A percentile compares a stretch with the other conserved stretches of the same genome.
phyloP scores from a whole-genome alignment of 176 grass and related monocot genomes.

The sorghum (Sorghum bicolor) region Sorghum_bicolor_NCBIv3 NC_012879.2:5628501-5629000 shows the following conservation, averaged over 20 bases:
- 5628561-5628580: conserved; percentile 49
- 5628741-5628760: conserved; percentile 60
- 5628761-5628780: conserved; percentile 34
- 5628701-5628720: conserved; percentile 49
- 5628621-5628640: conserved; percentile 67
- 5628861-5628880: conserved; percentile 98
- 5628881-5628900: conserved; percentile 75
- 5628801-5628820: conserved; percentile 72
- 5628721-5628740: conserved; percentile 75
- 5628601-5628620: conserved; percentile 64
- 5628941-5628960: too few species aligned
- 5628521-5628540: conserved; percentile 62
- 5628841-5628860: conserved; percentile 96
- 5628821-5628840: conserved; percentile 74
- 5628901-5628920: conserved; percentile 96
- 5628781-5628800: conserved; percentile 75
- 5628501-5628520: conserved; percentile 62
- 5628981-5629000: too few species aligned
- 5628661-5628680: conserved; percentile 76
- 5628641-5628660: conserved; percentile 63
- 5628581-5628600: not conserved
- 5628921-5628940: not conserved
- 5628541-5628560: conserved; percentile 87
- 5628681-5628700: conserved; percentile 63
- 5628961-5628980: too few species aligned